A percentile compares a stretch with the other conserved stretches of the same genome.
Conservation (phyloP, 2,329 filamentous ascomycete species). For the Aspergillus sp. region DNA sequence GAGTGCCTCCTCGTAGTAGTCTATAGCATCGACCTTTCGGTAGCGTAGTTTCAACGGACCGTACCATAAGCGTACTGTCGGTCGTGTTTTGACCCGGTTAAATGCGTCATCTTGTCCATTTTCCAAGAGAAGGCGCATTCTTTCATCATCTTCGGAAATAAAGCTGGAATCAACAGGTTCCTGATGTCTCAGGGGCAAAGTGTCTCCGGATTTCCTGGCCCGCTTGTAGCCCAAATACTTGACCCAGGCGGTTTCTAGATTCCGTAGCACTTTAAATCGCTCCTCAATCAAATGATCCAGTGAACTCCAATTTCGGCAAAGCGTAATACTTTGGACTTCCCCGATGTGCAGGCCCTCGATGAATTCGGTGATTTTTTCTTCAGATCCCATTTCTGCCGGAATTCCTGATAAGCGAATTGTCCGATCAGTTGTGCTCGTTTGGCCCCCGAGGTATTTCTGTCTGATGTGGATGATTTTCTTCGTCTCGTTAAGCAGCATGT, state of each 20-base stretch:
- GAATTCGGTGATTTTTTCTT: conserved; percentile 79
- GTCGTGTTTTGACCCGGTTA: conserved; percentile 53
- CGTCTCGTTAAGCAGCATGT: conserved; percentile 80
- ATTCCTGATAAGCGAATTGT: conserved; percentile 92
- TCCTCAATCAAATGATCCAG: conserved; percentile 73
- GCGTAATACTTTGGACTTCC: conserved; percentile 79
- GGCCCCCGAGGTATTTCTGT: conserved; percentile 87
- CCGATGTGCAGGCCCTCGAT: conserved; percentile 88
- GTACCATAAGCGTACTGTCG: conserved; percentile 73
- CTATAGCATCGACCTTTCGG: conserved; percentile 81
- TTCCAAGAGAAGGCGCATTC: conserved; percentile 58
- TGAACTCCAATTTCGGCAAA: conserved; percentile 84
- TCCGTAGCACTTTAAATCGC: conserved; percentile 64
- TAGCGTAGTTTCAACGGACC: conserved; percentile 72
- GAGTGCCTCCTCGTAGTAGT: conserved; percentile 89
- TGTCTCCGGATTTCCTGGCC: conserved; percentile 44
- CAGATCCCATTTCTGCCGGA: conserved; percentile 72
- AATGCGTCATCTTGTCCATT: conserved; percentile 43
- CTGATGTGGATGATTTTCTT: conserved; percentile 79
- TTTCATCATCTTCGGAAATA: conserved; percentile 54
- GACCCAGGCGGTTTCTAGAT: conserved; percentile 81
- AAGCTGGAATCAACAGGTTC: conserved; percentile 38
- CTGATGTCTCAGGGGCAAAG: conserved; percentile 53
- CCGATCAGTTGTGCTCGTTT: conserved; percentile 92
- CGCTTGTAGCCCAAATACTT: conserved; percentile 65